These are phyloP conservation scores for Dactylellina cionopaga DNA, from an alignment of 2,329 filamentous ascomycete species.

Conservation along the genomic window DNA sequence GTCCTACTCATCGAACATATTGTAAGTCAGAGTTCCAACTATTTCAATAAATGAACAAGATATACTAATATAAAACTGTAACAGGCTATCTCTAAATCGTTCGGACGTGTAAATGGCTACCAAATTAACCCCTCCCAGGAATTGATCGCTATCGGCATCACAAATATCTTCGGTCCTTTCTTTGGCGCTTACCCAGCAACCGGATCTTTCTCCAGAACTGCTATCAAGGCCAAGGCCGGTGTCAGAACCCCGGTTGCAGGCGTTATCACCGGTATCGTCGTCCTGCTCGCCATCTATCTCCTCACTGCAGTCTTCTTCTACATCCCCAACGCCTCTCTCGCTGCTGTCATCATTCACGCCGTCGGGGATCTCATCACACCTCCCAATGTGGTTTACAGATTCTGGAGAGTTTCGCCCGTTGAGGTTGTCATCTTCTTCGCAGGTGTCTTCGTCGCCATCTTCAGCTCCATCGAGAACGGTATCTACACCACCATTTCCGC, in stretches of 20 bases:
- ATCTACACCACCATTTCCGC: slow-evolving; percentile 86
- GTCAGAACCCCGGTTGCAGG: slow-evolving; percentile 91
- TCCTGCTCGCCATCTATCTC: slow-evolving; percentile 89
- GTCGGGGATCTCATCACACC: slow-evolving; percentile 91
- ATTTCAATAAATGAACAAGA: not conserved
- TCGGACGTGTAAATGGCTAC: slow-evolving; percentile 95
- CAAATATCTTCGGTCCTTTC: slow-evolving; percentile 89
- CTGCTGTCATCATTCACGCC: slow-evolving; percentile 94
- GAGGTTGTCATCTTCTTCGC: slow-evolving; percentile 93
- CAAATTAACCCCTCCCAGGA: slow-evolving; percentile 95
- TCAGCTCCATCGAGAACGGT: slow-evolving; percentile 87
- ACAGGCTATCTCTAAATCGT: slow-evolving; percentile 86
- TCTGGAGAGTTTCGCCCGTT: slow-evolving; percentile 90
- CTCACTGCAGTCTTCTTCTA: slow-evolving; percentile 91
- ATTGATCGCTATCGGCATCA: slow-evolving; percentile 90
- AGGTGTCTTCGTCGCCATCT: slow-evolving; percentile 89
- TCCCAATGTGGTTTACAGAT: slow-evolving; percentile 90
- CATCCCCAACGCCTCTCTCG: slow-evolving; percentile 81
- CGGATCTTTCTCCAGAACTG: slow-evolving; percentile 93
- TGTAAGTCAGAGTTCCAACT: slow-evolving; percentile 59
- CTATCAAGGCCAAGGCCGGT: slow-evolving; percentile 96
- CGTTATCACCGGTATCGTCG: slow-evolving; percentile 84
- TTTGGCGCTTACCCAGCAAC: slow-evolving; percentile 91
- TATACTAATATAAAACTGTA: not conserved
- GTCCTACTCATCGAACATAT: slow-evolving; percentile 98